phyloP scores from a whole-genome alignment of 495 filamentous ascomycete genomes.

The Lasiosphaeriaceae sp. region DNA sequence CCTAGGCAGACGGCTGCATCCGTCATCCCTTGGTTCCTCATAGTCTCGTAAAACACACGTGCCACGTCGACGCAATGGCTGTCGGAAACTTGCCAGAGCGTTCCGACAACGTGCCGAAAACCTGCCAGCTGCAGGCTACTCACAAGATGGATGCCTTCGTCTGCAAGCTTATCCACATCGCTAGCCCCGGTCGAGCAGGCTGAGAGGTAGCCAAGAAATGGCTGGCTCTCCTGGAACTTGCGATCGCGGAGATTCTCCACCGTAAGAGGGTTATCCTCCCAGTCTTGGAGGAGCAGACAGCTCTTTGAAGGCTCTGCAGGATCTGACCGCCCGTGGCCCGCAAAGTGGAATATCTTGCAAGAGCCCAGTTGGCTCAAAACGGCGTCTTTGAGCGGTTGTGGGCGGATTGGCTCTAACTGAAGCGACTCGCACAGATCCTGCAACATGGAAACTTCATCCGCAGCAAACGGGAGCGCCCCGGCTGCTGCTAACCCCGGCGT shows the following conservation, averaged over 20 bases:
- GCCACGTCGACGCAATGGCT: too few species aligned
- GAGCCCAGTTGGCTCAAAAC: neutral
- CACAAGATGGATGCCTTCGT: slow-evolving; percentile 35
- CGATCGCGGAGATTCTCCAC: neutral
- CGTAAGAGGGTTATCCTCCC: neutral
- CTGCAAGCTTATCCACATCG: slow-evolving; percentile 13
- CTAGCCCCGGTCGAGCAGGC: slow-evolving; percentile 27
- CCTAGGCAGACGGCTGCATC: too few species aligned
- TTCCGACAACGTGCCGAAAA: slow-evolving; percentile 34
- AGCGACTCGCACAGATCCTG: neutral
- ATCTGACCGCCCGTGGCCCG: neutral
- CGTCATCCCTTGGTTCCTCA: too few species aligned
- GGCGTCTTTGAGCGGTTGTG: neutral
- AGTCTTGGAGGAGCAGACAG: neutral
- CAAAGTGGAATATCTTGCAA: slow-evolving; percentile 2
- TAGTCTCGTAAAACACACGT: too few species aligned
- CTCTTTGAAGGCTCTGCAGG: neutral
- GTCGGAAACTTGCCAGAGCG: slow-evolving; percentile 25
- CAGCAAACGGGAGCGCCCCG: neutral
- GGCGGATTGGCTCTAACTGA: neutral
- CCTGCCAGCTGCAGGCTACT: slow-evolving; percentile 34
- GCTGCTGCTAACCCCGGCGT: neutral
- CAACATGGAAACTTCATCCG: neutral
- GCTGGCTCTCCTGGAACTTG: neutral
- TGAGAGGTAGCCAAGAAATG: slow-evolving; percentile 24